A percentile compares a stretch with the other conserved stretches of the same genome.
Conservation (phyloP, 805 yeast species). For the Tetrapisispora namnaoensis region DNA sequence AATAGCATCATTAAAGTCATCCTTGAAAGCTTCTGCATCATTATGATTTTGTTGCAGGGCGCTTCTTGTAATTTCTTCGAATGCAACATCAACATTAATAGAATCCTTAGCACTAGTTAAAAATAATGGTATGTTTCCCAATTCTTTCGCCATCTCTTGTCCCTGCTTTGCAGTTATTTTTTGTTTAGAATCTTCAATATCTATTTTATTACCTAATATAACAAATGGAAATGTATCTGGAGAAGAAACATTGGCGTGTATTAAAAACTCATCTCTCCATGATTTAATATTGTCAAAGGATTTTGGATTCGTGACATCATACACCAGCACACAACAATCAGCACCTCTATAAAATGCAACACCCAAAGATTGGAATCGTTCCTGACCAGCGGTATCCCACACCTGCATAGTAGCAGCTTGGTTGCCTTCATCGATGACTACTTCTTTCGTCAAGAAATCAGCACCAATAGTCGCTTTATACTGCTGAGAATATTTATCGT, state of each 20-base stretch:
- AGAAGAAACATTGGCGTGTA: slow-evolving; percentile 86
- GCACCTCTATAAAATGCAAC: slow-evolving; percentile 98
- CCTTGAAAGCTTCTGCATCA: slow-evolving; percentile 71
- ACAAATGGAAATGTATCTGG: slow-evolving; percentile 96
- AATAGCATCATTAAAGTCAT: slow-evolving; percentile 93
- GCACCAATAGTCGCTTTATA: slow-evolving; percentile 98
- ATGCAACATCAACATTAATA: slow-evolving; percentile 89
- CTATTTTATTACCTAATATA: slow-evolving; percentile 89
- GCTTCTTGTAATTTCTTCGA: slow-evolving; percentile 90
- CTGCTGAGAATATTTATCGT: slow-evolving; percentile 87
- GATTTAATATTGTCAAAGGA: slow-evolving; percentile 80
- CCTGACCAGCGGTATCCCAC: slow-evolving; percentile 99
- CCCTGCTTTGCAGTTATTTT: slow-evolving; percentile 53
- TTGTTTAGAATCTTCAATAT: slow-evolving; percentile 84
- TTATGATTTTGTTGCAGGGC: slow-evolving; percentile 81
- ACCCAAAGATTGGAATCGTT: slow-evolving; percentile 90
- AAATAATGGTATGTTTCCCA: slow-evolving; percentile 80
- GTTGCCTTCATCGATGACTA: slow-evolving; percentile 57
- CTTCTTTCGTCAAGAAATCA: slow-evolving; percentile 88
- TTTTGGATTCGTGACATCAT: slow-evolving; percentile 91
- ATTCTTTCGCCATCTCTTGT: slow-evolving; percentile 48
- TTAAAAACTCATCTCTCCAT: slow-evolving; percentile 92
- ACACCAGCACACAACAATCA: slow-evolving; percentile 93
- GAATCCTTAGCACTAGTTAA: slow-evolving; percentile 98
- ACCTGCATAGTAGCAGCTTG: slow-evolving; percentile 49